Conservation (phyloP, 345 rosid genomes). For the Pistacia integerrima region DNA sequence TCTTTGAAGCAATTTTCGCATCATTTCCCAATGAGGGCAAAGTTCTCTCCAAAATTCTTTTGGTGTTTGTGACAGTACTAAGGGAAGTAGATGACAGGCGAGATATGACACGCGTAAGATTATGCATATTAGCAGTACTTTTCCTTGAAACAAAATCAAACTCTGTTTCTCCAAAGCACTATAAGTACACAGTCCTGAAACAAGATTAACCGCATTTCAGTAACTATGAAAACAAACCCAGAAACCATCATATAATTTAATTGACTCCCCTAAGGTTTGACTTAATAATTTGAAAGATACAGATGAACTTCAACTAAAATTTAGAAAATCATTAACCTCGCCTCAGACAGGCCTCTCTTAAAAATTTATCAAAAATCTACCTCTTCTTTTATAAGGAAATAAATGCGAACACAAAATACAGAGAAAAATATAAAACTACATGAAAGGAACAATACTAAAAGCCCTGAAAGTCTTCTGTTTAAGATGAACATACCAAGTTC, state of each 20-base stretch:
- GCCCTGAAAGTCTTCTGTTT: not conserved
- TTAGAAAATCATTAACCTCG: too few species aligned
- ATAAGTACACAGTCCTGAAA: conserved; percentile 10
- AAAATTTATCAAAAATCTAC: too few species aligned
- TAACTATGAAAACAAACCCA: not conserved
- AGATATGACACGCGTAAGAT: conserved; percentile 40
- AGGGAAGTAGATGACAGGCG: conserved; percentile 48
- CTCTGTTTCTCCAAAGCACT: not conserved
- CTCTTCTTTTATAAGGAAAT: not conserved
- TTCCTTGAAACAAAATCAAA: not conserved
- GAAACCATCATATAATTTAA: not conserved
- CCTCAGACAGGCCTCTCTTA: too few species aligned
- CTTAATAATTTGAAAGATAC: too few species aligned
- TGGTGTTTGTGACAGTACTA: conserved; percentile 26
- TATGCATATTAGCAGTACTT: conserved; percentile 39
- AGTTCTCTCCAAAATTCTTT: conserved; percentile 28
- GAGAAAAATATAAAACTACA: not conserved
- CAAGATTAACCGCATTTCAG: not conserved
- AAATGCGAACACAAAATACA: not conserved
- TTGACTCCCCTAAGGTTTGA: too few species aligned
- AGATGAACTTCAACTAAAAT: too few species aligned
- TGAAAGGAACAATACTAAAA: not conserved
- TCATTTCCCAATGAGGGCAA: not conserved
- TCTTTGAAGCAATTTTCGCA: conserved; percentile 21
- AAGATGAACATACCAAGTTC: not conserved